phyloP scores from a whole-genome alignment of 2,329 filamentous ascomycete species.

The Alternaria sp. region DNA sequence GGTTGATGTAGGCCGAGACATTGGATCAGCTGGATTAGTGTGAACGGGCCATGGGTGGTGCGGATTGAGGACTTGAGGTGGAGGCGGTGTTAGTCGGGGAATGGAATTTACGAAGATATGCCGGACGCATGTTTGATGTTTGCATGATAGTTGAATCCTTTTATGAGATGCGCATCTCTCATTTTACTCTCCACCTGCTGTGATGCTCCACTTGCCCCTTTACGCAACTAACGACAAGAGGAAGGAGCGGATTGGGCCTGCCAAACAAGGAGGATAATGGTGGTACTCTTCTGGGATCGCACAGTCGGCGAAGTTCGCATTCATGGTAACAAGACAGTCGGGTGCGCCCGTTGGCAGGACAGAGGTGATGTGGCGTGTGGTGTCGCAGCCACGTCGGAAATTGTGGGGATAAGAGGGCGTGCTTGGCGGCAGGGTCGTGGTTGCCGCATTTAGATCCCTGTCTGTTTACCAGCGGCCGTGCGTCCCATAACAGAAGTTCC shows the following conservation, averaged over 20 bases:
- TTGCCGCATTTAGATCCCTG: conserved; percentile 31
- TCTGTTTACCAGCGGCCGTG: conserved; percentile 36
- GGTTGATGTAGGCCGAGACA: conserved; percentile 13
- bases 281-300: not conserved
- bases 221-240: not conserved
- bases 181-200: not conserved
- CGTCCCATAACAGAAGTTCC: conserved; percentile 25
- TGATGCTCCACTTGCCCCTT: conserved; percentile 1
- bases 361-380: conserved; percentile 4
- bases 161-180: conserved; percentile 19
- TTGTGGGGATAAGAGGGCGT: not conserved
- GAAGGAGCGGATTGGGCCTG: not conserved
- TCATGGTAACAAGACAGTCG: not conserved
- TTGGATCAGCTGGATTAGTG: conserved; percentile 12
- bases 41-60: conserved; percentile 9
- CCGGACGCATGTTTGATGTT: conserved; percentile 2
- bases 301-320: not conserved
- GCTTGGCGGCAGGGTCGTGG: conserved; percentile 28
- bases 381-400: conserved; percentile 8
- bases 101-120: not conserved
- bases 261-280: not conserved
- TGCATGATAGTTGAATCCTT: conserved; percentile 9
- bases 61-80: conserved; percentile 6
- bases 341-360: not conserved
- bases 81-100: conserved; percentile 9